A percentile compares a stretch with the other conserved stretches of the same genome.
These are phyloP conservation scores for Vitis hybrid DNA, from an alignment of 177 flowering plant species.

Conservation along the genomic window DNA sequence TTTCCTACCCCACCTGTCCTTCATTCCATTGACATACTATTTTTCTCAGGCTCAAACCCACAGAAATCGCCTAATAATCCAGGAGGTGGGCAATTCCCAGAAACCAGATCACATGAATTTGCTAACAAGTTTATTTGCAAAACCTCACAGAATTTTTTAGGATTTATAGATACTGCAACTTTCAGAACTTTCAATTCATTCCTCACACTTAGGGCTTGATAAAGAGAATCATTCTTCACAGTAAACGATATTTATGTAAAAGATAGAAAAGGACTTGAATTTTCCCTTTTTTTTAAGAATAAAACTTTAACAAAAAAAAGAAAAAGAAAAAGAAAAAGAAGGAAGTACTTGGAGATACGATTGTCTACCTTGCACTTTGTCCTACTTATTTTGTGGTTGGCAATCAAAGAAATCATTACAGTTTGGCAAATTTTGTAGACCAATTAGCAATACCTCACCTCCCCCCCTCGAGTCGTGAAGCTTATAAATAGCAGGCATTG, in stretches of 20 bases:
- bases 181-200: not conserved
- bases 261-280: constrained; percentile 14
- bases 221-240: not conserved
- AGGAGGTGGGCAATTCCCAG: constrained; percentile 1
- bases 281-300: not conserved
- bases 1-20: constrained; percentile 8
- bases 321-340: too few relatives aligned
- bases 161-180: not conserved
- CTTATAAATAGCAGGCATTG: constrained; percentile 35
- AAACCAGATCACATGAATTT: constrained; percentile 2
- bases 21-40: not conserved
- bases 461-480: constrained; percentile 12
- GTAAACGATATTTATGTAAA: not conserved
- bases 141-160: constrained; percentile 3
- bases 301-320: too few relatives aligned
- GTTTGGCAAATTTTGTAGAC: constrained; percentile 22
- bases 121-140: not conserved
- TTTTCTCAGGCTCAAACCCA: constrained; percentile 7
- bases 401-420: constrained; percentile 28
- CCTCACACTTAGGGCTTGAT: not conserved
- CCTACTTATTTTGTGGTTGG: constrained; percentile 31
- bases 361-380: constrained; percentile 15
- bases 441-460: constrained; percentile 41
- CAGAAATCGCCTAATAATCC: not conserved
- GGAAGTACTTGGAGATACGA: too few relatives aligned